phyloP scores from a whole-genome alignment of 306 rosid species.

The Luffa acutangula region DNA sequence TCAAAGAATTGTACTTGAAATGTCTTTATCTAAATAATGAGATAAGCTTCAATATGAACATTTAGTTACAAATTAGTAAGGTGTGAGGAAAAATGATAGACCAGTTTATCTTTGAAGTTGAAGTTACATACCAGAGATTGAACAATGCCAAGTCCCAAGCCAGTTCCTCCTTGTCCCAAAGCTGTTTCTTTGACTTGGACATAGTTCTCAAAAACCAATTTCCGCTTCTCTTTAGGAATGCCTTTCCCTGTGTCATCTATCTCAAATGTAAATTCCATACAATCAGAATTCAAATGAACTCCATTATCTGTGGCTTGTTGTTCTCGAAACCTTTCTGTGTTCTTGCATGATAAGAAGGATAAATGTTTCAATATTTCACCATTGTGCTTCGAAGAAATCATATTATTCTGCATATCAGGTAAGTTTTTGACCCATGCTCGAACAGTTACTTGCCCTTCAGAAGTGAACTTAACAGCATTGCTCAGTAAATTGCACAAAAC shows the following conservation, averaged over 20 bases:
- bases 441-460: conserved; percentile 48
- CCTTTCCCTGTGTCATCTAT: conserved; percentile 88
- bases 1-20: neutral
- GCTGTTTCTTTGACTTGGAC: conserved; percentile 65
- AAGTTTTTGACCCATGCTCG: conserved; percentile 48
- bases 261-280: conserved; percentile 56
- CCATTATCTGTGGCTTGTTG: conserved; percentile 19
- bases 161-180: conserved; percentile 59
- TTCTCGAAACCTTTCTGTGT: conserved; percentile 7
- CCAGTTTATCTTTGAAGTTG: neutral
- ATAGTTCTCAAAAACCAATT: conserved; percentile 56
- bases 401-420: conserved; percentile 29
- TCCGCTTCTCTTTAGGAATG: conserved; percentile 61
- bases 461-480: conserved; percentile 77
- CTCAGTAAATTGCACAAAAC: conserved; percentile 54
- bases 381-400: conserved; percentile 16
- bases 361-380: conserved; percentile 12
- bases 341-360: conserved; percentile 25
- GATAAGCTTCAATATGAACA: neutral
- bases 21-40: neutral
- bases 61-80: neutral
- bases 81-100: neutral
- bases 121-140: conserved; percentile 51
- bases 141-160: conserved; percentile 92
- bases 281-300: conserved; percentile 19